A percentile compares a stretch with the other conserved stretches of the same genome.
Evolutionary conservation across 805 yeast species (phyloP).

Genomic region (Hanseniaspora lindneri): DNA sequence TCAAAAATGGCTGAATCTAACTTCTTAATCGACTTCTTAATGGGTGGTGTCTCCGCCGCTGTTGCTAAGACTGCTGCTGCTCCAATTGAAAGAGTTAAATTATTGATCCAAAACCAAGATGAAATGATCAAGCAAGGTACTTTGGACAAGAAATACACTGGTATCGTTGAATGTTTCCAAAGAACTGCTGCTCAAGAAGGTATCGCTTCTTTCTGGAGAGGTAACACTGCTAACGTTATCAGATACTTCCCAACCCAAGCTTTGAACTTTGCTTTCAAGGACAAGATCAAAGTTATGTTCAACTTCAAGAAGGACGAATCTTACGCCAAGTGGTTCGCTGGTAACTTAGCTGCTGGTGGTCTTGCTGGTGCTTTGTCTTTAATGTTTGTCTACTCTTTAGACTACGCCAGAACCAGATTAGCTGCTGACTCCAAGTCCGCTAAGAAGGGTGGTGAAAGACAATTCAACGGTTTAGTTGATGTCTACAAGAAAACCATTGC

Average conservation of each 20-base stretch:
- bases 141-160: conserved; percentile 70
- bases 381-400: conserved; percentile 89
- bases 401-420: conserved; percentile 97
- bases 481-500: conserved; percentile 93
- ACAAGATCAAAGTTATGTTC: conserved; percentile 86
- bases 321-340: conserved; percentile 89
- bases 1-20: conserved; percentile 32
- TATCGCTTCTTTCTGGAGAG: conserved; percentile 92
- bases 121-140: conserved; percentile 98
- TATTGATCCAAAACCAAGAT: conserved; percentile 93
- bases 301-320: conserved; percentile 95
- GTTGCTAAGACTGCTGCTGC: conserved; percentile 97
- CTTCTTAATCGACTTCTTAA: conserved; percentile 60
- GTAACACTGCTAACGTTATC: conserved; percentile 97
- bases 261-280: conserved; percentile 96
- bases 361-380: conserved; percentile 93
- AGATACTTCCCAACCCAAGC: conserved; percentile 99
- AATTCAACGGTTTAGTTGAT: conserved; percentile 93
- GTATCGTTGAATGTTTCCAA: conserved; percentile 86
- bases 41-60: conserved; percentile 99
- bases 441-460: conserved; percentile 79
- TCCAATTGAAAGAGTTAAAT: conserved; percentile 89
- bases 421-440: conserved; percentile 94
- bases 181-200: conserved; percentile 94
- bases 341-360: conserved; percentile 99